Percentiles rank a stretch among this genome's conserved stretches.
These are phyloP conservation scores for Monilinia fructigena DNA, from an alignment of 2,329 filamentous ascomycete genomes.

Conservation along the genomic window DNA sequence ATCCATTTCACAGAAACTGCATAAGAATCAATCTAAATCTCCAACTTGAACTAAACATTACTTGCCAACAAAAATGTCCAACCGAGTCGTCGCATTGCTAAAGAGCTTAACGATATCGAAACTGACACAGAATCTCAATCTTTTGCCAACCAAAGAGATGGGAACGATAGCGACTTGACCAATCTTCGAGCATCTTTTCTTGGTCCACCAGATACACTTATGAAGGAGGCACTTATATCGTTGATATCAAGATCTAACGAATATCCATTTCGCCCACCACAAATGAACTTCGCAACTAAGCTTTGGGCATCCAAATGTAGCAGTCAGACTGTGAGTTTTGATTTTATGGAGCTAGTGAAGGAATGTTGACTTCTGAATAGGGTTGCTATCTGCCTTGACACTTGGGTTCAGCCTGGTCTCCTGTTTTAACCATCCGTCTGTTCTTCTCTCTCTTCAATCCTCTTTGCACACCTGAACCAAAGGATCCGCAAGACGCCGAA, in stretches of 20 bases:
- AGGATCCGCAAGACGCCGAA: conserved; percentile 94
- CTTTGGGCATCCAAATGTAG: conserved; percentile 99
- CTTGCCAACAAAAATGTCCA: conserved; percentile 34
- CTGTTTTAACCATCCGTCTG: conserved; percentile 95
- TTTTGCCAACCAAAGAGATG: conserved; percentile 61
- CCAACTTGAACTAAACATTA: not conserved
- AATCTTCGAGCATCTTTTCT: conserved; percentile 80
- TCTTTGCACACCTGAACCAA: conserved; percentile 91
- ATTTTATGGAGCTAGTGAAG: not conserved
- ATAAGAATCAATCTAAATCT: not conserved
- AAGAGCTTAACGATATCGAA: conserved; percentile 74
- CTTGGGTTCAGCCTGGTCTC: conserved; percentile 89
- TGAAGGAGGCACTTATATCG: conserved; percentile 75
- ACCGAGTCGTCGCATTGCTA: conserved; percentile 58
- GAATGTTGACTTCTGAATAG: conserved; percentile 48
- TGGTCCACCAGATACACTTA: conserved; percentile 90
- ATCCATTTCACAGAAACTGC: not conserved
- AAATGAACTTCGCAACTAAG: conserved; percentile 88
- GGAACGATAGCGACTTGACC: conserved; percentile 62
- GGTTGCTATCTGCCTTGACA: conserved; percentile 95
- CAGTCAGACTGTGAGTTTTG: conserved; percentile 74
- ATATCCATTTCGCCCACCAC: conserved; percentile 90
- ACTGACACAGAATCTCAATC: conserved; percentile 77
- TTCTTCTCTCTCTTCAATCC: conserved; percentile 87
- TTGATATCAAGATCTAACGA: conserved; percentile 82